Base-by-base conservation (phyloP, 495 filamentous ascomycete species). In the Lasiosphaeria hispida region DNA sequence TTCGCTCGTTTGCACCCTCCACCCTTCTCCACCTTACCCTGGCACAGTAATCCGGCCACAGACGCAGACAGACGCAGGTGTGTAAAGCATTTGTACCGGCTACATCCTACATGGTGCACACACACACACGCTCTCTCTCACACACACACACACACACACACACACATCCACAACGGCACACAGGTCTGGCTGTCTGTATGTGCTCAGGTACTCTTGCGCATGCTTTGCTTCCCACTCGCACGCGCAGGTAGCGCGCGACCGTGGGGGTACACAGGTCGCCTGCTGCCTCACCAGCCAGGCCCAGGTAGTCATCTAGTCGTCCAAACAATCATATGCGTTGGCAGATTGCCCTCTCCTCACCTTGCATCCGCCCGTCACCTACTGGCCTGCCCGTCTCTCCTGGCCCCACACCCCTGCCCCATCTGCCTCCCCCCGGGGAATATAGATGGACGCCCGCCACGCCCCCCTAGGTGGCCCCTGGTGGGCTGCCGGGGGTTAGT, bases 281-380 rank as follows among this genome's bases (percentile, higher is more conserved):
- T 11, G 14, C 33, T 37, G 14, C 3, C n/a, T 30, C 23, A 2
- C 23, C 23, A 2, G 23, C 23, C 23, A 30, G 23, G 2, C 23
- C 23, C 23, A 58, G 48, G 64, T 54, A 58, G 45, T 57, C 34
- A 40, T 56, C 60, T 42, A 44, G 60, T 58, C 54, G 34, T 61
- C 60, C 63, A 63, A 61, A 63, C 61, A 60, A 57, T 23, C 35
- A 37, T 55, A 18, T 62, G 62, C 53, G 63, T 50, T 70, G 67
- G 60, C 64, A 65, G 17, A 30, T 51, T 49, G 48, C 43, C 36
- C n/a, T 53, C 8, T 14, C 55, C 38, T 55, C 40, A 56, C 57
- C 52, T 63, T 64, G 59, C 47, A 59, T 53, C 63, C 49, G 45
- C 33, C 45, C 33, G 38, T 57, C 42, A 47, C 45, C 17, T 44